Evolutionary conservation across 352 stramenopile genomes (phyloP), one percentile per base, ranked within the genome.

Genomic region (Plasmopara halstedii): DNA sequence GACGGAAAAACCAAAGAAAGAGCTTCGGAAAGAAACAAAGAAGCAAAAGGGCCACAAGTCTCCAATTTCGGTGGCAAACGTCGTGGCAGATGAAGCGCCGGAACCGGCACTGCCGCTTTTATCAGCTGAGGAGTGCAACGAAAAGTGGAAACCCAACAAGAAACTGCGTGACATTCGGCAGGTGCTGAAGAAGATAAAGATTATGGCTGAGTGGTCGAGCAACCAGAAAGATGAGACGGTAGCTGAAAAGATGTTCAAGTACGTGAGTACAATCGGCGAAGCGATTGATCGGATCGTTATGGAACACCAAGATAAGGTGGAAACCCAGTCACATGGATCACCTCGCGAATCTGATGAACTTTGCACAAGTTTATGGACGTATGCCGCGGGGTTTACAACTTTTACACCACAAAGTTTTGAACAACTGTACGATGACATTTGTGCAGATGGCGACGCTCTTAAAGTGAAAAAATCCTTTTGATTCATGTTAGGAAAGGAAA

Each of bases 181-280:
- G 42, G 78, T 84, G 54, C 67, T 93, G 4, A 93, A 93, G 56
- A 93, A 93, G 58, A 85, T 93, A 70, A 81, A 84, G 34, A 85
- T 87, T 34, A 90, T 93, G 71, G 64, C 60, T 19, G 54, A 79
- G 13, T 93, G 82, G 82, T 90, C 78, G 19, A 75, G 81, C 50
- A 70, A 76, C 43, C 79, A 91, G 46, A 83, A 79, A 29, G 77
- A 93, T 33, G 73, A 88, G 63, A 81, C 84, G 2, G 73, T 93
- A 22, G 70, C 91, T 10, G 82, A 93, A 42, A 93, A 93, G 57
- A 73, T 93, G 52, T 77, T 67, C 58, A 90, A 93, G 58, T 93
- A 93, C 50, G 68, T 93, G 36, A 82, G 67, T 39, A 84, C 74
- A 26, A 93, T 93, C 38, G 82, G 82, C 10, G 68, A 74, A 25